Base-by-base conservation (phyloP, 2,329 filamentous ascomycete genomes). In the Trichoderma sp. region DNA sequence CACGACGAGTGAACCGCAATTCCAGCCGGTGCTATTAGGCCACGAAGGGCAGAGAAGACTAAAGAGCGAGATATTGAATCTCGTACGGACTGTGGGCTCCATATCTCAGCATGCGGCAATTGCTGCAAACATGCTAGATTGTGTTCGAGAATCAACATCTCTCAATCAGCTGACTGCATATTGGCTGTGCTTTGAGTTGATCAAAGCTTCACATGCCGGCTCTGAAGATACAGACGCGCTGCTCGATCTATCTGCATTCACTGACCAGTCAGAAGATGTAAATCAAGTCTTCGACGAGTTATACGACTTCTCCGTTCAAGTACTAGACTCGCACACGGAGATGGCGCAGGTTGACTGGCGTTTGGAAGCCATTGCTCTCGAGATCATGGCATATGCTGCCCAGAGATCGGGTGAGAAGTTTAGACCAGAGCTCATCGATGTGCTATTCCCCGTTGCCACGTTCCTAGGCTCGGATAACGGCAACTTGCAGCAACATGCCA, bases 371-470 rank as follows among this genome's bases (percentile, higher is more conserved):
- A 86, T 98, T 39, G 92, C 95, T 0, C 82, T 99, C 2, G 95
- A 98, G 79, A 88, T 92, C 2, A 85, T 95, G 7, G 91, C 94
- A 0, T 88, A 95, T 70, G 91, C 94, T 73, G 93, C 95, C 3
- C 85, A 87, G 30, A 88, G 88, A 21, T 84, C 92, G 47, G 87
- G 89, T 24, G 79, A 86, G 66, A 87, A 88, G 0, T 99, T 98
- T 80, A 90, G 92, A 3, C 88, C 90, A 3, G 95, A 98, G 78
- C 86, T 99, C 11, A 93, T 98, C 65, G 96, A 99, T 76, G 90
- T 94, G 0, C 84, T 99, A 14, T 99, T 97, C 79, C 95, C 96
- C 0, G 86, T 97, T n/a, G 88, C 97, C 0, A 93, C 96, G n/a
- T 89, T 95, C 65, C 84, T 99, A 18, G 94, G 94, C 4, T 95